Percentiles rank a stretch among this genome's conserved stretches.
Conservation (phyloP, 2,329 filamentous ascomycete genomes). For the Diaporthe sp. region DNA sequence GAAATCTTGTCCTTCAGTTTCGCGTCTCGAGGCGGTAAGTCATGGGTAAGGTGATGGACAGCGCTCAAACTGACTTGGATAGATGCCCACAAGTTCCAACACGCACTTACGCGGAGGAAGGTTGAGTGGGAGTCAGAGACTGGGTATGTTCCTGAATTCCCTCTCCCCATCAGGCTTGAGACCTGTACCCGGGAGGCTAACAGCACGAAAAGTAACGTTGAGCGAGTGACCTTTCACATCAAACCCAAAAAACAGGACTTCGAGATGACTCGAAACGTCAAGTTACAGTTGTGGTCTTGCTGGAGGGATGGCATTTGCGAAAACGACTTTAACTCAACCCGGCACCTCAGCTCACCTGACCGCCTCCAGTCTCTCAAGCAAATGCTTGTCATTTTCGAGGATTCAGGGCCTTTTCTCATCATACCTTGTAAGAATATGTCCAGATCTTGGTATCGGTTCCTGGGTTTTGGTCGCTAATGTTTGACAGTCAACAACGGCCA, state of each 20-base stretch:
- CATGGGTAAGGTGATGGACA: background rate
- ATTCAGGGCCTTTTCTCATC: background rate
- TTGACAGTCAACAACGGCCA: background rate
- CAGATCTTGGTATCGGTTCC: background rate
- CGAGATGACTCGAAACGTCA: background rate
- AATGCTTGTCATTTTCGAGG: constrained; percentile 1
- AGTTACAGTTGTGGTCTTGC: constrained; percentile 1
- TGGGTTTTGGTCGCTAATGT: background rate
- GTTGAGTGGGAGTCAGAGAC: constrained; percentile 1
- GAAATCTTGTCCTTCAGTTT: background rate
- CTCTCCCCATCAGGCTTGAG: background rate
- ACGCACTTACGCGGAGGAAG: background rate
- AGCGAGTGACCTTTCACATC: background rate
- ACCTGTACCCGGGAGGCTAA: background rate
- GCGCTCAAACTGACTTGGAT: background rate
- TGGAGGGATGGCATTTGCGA: background rate
- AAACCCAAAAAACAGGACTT: background rate
- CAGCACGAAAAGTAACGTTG: background rate
- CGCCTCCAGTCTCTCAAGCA: background rate
- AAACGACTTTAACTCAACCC: background rate
- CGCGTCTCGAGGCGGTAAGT: background rate
- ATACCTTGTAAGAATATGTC: background rate
- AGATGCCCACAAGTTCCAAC: background rate
- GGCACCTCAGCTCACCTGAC: background rate
- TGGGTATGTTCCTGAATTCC: background rate